Base-by-base conservation (phyloP, 441 rosid species). In the Eruca vesicaria region DNA sequence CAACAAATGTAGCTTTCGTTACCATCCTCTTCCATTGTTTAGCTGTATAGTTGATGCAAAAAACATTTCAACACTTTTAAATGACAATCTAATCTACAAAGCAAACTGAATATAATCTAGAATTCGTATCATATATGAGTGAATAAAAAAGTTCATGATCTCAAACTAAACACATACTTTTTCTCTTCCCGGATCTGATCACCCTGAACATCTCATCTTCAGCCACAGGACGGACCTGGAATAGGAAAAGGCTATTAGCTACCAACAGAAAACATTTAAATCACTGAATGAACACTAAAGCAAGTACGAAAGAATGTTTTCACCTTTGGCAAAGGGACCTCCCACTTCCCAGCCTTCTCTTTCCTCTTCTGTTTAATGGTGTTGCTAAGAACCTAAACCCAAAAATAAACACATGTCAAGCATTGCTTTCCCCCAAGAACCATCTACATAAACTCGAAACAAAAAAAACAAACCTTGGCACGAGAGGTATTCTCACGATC, bases 271-370 rank as follows among this genome's bases (percentile, higher is more conserved):
- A 64, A 28, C 55, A 20, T 71, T 19, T 29, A 1, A 8, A 50
- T 16, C 41, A 48, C 36, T 32, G 0, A 73, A 32, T 20, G 23
- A 67, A 9, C 4, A 50, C 3, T 66, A 48, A 48, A 31, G 31
- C 5, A 69, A 31, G 15, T 41, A 35, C 26, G n/a, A 16, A 6
- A 73, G 32, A 69, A 29, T 68, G 60, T 18, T 4, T 50, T 74
- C 10, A 88, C 98, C 97, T 96, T 96, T 23, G 93, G 94, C 0
- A 96, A 75, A 77, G 99, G 97, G 14, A 96, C 99, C 63, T 96
- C 98, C 98, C 98, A 96, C 78, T 93, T 93, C 56, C 98, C 98
- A 72, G 97, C 97, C 83, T 83, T 96, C 82, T 93, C 97, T 81
- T 93, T 96, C 73, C 98, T 89, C 90, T 96, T 96, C 81, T 91